phyloP scores from a whole-genome alignment of 805 yeast genomes.

The Metschnikowia matae region DNA sequence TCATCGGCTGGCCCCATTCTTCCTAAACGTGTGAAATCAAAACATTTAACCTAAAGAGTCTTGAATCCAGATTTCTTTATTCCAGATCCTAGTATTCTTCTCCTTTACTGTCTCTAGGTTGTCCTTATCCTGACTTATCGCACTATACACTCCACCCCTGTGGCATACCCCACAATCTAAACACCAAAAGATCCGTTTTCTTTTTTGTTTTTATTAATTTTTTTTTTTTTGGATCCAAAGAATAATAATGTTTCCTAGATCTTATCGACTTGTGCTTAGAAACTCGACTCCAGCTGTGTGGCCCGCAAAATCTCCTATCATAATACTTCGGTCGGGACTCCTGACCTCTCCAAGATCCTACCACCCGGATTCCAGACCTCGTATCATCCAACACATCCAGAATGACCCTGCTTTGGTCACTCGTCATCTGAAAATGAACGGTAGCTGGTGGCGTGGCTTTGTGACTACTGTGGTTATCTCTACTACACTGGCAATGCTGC shows the following conservation, averaged over 20 bases:
- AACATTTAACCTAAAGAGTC: background rate
- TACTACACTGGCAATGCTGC: constrained; percentile 22
- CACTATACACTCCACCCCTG: background rate
- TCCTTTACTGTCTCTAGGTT: too few relatives aligned
- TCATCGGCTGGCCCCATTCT: background rate
- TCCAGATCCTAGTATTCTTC: too few relatives aligned
- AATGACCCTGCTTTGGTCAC: constrained; percentile 9
- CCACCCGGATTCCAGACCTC: background rate
- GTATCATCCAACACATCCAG: constrained; percentile 10
- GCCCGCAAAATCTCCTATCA: background rate
- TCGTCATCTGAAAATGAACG: constrained; percentile 1
- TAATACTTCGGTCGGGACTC: background rate
- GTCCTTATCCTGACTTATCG: background rate
- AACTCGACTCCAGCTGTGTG: background rate
- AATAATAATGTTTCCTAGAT: background rate
- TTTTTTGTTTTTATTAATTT: too few relatives aligned
- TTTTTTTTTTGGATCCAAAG: background rate
- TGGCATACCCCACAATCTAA: background rate
- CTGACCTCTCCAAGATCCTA: background rate
- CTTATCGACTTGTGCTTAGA: too few relatives aligned
- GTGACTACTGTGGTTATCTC: constrained; percentile 19
- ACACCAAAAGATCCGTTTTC: background rate
- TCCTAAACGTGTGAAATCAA: background rate
- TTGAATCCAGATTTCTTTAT: background rate
- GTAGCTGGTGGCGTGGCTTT: constrained; percentile 21